Evolutionary conservation across 768 basidiomycete genomes (phyloP).

Genomic region (Mrakia gelida): DNA sequence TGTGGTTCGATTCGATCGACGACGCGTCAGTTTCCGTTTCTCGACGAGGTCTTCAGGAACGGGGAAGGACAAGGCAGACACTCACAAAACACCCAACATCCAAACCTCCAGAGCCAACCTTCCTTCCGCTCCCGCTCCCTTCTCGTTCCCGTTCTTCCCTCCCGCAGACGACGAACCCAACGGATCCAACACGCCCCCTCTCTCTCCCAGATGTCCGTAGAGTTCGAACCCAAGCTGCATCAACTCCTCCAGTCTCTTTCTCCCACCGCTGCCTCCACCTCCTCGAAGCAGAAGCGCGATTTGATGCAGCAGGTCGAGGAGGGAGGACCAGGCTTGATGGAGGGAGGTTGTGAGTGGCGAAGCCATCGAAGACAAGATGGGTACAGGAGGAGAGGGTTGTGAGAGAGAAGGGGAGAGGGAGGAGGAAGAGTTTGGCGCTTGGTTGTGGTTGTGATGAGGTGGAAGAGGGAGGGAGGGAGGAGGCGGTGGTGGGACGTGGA

Average conservation of each 20-base stretch:
- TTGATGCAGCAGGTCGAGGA: not conserved
- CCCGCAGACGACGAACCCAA: no score
- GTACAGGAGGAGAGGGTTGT: not conserved
- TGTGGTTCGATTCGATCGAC: no score
- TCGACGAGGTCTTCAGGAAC: no score
- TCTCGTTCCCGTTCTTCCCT: not conserved
- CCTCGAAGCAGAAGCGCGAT: not conserved
- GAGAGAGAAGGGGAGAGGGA: not conserved
- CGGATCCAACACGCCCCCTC: not conserved
- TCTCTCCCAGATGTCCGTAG: not conserved
- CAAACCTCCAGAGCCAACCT: not conserved
- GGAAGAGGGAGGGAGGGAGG: not conserved
- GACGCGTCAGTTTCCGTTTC: no score
- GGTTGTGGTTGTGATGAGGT: not conserved
- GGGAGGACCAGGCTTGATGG: conserved; percentile 2
- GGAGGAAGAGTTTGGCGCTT: not conserved
- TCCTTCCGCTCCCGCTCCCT: not conserved
- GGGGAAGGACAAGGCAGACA: no score
- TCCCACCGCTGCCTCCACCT: not conserved
- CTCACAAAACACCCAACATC: conserved; percentile 11
- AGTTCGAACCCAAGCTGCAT: not conserved
- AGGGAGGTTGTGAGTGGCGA: not conserved
- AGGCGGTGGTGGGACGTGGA: not conserved
- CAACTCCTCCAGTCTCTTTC: not conserved
- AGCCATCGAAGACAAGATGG: no score